phyloP scores from a whole-genome alignment of 495 filamentous ascomycete genomes.

The Parmelia sp. region DNA sequence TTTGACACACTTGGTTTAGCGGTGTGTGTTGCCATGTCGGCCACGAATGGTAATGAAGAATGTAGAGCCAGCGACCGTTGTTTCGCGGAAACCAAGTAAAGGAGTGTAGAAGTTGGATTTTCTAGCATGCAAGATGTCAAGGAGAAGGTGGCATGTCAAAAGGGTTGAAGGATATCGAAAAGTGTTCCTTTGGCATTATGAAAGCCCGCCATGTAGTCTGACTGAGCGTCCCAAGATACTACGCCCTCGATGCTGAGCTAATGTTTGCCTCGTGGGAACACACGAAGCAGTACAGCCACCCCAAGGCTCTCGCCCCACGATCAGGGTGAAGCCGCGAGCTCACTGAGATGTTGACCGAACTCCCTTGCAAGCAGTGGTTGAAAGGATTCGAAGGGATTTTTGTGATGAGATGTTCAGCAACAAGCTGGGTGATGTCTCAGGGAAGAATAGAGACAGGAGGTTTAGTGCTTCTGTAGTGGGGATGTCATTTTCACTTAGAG shows the following conservation, averaged over 20 bases:
- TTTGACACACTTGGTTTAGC: conserved; percentile 26
- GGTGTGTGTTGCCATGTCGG: conserved; percentile 26
- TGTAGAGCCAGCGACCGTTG: conserved; percentile 12
- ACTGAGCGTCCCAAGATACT: conserved; percentile 12
- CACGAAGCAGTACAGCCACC: conserved; percentile 14
- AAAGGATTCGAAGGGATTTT: not conserved
- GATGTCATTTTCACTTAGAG: conserved; percentile 1
- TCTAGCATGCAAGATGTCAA: conserved; percentile 25
- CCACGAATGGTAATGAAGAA: conserved; percentile 20
- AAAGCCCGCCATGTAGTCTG: conserved; percentile 25
- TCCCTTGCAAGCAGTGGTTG: not conserved
- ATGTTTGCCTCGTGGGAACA: conserved; percentile 10
- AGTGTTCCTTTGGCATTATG: conserved; percentile 24
- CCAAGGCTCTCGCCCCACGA: conserved; percentile 14
- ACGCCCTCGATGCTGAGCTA: conserved; percentile 5
- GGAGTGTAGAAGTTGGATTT: conserved; percentile 30
- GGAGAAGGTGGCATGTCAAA: conserved; percentile 27
- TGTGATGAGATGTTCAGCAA: not conserved
- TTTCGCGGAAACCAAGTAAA: conserved; percentile 21
- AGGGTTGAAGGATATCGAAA: conserved; percentile 19
- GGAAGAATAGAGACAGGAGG: not conserved
- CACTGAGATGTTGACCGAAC: not conserved
- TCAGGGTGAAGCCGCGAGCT: not conserved
- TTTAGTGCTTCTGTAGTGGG: conserved; percentile 9
- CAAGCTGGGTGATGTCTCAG: not conserved